phyloP scores from a whole-genome alignment of 2,329 filamentous ascomycete species.

The Conoideocrella luteorostrata region DNA sequence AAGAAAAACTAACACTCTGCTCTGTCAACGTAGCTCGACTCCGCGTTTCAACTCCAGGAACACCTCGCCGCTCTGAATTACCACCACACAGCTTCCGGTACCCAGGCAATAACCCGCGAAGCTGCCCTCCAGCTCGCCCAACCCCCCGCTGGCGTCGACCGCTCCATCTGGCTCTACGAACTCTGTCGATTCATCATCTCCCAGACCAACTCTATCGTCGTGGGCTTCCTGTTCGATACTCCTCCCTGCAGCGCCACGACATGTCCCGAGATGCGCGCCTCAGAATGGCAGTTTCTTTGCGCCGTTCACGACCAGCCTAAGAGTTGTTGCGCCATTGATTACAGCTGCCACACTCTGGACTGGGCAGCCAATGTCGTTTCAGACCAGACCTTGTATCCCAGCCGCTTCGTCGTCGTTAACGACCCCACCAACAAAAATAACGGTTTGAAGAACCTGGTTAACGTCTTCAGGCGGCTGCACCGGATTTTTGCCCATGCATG shows the following conservation, averaged over 20 bases:
- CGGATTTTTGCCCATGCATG: constrained; percentile 97
- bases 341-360: constrained; percentile 97
- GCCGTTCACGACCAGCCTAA: constrained; percentile 96
- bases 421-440: constrained; percentile 54
- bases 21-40: constrained; percentile 65
- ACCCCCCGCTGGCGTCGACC: constrained; percentile 75
- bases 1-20: constrained; percentile 12
- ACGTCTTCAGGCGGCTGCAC: constrained; percentile 90
- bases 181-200: constrained; percentile 93
- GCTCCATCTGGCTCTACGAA: constrained; percentile 93
- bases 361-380: constrained; percentile 95
- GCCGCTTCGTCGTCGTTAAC: constrained; percentile 57
- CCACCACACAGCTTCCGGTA: constrained; percentile 63
- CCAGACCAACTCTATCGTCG: constrained; percentile 86
- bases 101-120: constrained; percentile 65
- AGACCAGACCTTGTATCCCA: constrained; percentile 91
- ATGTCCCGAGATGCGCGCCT: constrained; percentile 96
- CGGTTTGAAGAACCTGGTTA: constrained; percentile 79
- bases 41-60: constrained; percentile 94
- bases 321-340: constrained; percentile 96
- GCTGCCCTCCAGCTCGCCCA: constrained; percentile 71
- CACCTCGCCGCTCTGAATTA: constrained; percentile 91
- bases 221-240: constrained; percentile 85
- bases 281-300: constrained; percentile 98
- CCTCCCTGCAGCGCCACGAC: constrained; percentile 84